Evolutionary conservation across 805 yeast genomes (phyloP).

Genomic region (Ogataea nakhonphanomensis): DNA sequence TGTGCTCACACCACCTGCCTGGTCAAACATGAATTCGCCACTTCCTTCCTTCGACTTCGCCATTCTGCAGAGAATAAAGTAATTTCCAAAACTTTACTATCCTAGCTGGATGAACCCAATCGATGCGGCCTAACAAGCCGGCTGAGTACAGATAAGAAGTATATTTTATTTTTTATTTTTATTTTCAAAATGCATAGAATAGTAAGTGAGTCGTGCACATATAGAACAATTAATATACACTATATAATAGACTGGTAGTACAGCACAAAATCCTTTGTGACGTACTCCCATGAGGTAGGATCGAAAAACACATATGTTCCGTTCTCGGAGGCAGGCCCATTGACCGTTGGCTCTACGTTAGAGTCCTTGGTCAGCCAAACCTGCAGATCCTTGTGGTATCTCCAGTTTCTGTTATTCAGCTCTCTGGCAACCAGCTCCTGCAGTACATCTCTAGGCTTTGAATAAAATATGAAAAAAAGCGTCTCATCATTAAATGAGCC

Average conservation of each 20-base stretch:
- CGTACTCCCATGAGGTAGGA: conserved; percentile 94
- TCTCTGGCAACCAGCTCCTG: conserved; percentile 95
- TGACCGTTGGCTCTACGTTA: conserved; percentile 79
- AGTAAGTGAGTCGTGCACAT: conserved; percentile 7
- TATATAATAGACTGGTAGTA: conserved; percentile 42
- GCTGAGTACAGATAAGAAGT: no score
- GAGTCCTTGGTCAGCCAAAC: conserved; percentile 97
- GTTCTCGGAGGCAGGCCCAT: conserved; percentile 78
- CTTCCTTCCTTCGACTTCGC: no score
- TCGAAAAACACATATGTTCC: conserved; percentile 94
- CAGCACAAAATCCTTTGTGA: conserved; percentile 63
- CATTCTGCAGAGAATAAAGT: no score
- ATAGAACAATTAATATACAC: conserved; percentile 5
- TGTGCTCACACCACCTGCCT: no score
- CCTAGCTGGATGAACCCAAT: no score
- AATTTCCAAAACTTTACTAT: no score
- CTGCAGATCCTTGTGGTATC: conserved; percentile 92
- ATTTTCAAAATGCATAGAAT: no score
- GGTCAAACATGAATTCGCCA: not conserved
- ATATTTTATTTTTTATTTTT: not conserved
- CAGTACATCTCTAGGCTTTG: conserved; percentile 86
- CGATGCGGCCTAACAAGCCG: no score
- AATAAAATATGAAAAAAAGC: conserved; percentile 86
- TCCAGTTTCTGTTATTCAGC: conserved; percentile 89
- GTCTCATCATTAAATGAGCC: conserved; percentile 83